Evolutionary conservation across 78 protist genomes (phyloP).

Genomic region (Thecamonas trahens): DNA sequence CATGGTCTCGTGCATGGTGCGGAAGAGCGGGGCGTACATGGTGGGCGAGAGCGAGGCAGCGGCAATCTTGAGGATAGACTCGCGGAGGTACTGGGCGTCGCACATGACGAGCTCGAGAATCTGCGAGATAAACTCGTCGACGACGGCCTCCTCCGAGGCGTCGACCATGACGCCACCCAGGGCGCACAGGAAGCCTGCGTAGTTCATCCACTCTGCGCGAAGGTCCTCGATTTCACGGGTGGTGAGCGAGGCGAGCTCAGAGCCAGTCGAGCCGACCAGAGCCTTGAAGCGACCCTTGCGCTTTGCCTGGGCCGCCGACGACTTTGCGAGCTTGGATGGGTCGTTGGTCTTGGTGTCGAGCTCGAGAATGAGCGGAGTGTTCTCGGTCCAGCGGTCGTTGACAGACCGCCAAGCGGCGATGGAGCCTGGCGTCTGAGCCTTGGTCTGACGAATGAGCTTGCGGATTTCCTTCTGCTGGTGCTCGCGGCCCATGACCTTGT

Average conservation of each 20-base stretch:
- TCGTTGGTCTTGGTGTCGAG: conserved; percentile 16
- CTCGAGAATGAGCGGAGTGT: conserved; percentile 6
- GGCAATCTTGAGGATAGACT: conserved; percentile 18
- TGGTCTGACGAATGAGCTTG: conserved; percentile 27
- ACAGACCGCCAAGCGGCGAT: conserved; percentile 61
- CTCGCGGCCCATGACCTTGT: conserved; percentile 53
- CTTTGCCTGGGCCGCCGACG: neutral
- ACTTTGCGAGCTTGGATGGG: neutral
- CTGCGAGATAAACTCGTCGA: conserved; percentile 27
- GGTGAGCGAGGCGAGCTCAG: too few relatives aligned
- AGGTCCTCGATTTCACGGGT: conserved; percentile 2
- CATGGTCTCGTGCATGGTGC: neutral
- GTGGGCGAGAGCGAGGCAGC: conserved; percentile 38
- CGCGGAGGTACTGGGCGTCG: conserved; percentile 43
- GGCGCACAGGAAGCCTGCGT: conserved; percentile 39
- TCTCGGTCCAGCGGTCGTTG: too few relatives aligned
- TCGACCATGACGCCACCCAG: conserved; percentile 27
- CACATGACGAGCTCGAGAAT: conserved; percentile 23
- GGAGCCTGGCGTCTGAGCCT: conserved; percentile 46
- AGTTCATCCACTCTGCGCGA: conserved; percentile 41
- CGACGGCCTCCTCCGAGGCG: neutral
- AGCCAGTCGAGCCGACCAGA: too few relatives aligned
- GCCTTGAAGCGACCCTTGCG: too few relatives aligned
- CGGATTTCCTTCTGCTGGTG: conserved; percentile 58
- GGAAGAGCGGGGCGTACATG: conserved; percentile 21